Evolutionary conservation across 2,329 filamentous ascomycete species (phyloP), one percentile per base, ranked within the genome.

Genomic region (Cytospora piceicola): DNA sequence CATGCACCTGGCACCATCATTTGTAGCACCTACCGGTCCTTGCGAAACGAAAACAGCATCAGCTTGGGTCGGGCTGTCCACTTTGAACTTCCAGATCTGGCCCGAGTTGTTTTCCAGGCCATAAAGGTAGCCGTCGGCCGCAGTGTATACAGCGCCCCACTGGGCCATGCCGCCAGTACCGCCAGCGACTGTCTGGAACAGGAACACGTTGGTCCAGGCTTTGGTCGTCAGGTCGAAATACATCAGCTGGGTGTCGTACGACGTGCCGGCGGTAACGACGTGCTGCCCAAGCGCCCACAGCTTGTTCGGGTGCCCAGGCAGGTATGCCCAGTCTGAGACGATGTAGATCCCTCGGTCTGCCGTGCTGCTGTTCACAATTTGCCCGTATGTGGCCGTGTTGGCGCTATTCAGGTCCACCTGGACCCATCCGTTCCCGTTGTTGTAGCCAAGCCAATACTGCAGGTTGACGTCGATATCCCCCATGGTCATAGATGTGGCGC

Each of bases 211-310:
- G 4, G 22, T 5, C 52, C 59, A 62, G 20, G 27, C 4, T 4
- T 49, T 17, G 0, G 27, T 34, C 51, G 20, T 27, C 34, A 29
- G 27, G 36, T 62, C 52, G 20, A 62, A 56, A n/a, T 46, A 56
- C 52, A 62, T 32, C 36, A 62, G 59, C 34, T 24, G 15, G 52
- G 59, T 62, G 36, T 62, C 56, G 52, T 55, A 62, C 9, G n/a
- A 1, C 24, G 17, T 1, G 27, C 17, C 8, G 24, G 1, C 2
- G 20, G 39, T 6, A 2, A 54, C 27, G 27, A 49, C 12, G 27
- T 62, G 34, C 27, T 55, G 59, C 36, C 52, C 59, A 4, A 62
- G 59, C 14, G 59, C 34, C 5, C 7, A 62, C 20, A 62, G 59
- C 52, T 12, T 49, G 20, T 32, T 32, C 11, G 27, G 32, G 8